A percentile compares a stretch with the other conserved stretches of the same genome.
phyloP scores from a whole-genome alignment of 1,139 yeast species.

The Hyphopichia buzzinii region DNA sequence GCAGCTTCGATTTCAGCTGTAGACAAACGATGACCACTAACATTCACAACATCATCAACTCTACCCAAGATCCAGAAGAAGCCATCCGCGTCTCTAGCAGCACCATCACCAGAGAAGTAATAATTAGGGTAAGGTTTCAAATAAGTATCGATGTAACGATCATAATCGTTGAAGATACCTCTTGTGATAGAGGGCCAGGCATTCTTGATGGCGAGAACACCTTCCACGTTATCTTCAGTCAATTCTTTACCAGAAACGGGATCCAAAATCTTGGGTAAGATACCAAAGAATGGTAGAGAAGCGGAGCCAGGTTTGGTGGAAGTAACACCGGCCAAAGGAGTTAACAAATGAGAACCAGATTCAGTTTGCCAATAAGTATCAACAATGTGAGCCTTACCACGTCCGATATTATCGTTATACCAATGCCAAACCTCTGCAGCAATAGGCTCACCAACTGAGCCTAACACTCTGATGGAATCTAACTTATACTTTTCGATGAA shows the following conservation, averaged over 20 bases:
- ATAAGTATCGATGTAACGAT: conserved; percentile 68
- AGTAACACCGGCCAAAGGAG: conserved; percentile 71
- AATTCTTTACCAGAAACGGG: conserved; percentile 71
- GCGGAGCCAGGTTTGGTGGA: conserved; percentile 82
- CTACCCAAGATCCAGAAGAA: conserved; percentile 80
- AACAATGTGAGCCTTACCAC: conserved; percentile 68
- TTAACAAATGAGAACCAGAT: conserved; percentile 70
- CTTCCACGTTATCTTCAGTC: conserved; percentile 62
- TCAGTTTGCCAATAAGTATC: conserved; percentile 89
- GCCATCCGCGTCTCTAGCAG: conserved; percentile 75
- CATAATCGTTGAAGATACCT: conserved; percentile 70
- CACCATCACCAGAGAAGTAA: conserved; percentile 82
- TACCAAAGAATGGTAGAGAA: conserved; percentile 75
- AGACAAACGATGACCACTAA: conserved; percentile 75
- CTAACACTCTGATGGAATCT: conserved; percentile 66
- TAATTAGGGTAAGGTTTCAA: conserved; percentile 66
- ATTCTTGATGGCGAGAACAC: conserved; percentile 67
- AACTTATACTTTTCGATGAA: conserved; percentile 64
- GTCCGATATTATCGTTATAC: conserved; percentile 79
- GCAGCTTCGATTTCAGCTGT: conserved; percentile 86
- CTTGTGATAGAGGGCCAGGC: conserved; percentile 83
- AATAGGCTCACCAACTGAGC: conserved; percentile 91
- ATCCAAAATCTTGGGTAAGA: conserved; percentile 65
- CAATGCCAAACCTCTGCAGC: conserved; percentile 94
- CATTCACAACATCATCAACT: conserved; percentile 81